Percentiles rank a stretch among this genome's conserved stretches.
Conservation (phyloP, 2,329 filamentous ascomycete genomes). For the Beauveria bassiana region DNA sequence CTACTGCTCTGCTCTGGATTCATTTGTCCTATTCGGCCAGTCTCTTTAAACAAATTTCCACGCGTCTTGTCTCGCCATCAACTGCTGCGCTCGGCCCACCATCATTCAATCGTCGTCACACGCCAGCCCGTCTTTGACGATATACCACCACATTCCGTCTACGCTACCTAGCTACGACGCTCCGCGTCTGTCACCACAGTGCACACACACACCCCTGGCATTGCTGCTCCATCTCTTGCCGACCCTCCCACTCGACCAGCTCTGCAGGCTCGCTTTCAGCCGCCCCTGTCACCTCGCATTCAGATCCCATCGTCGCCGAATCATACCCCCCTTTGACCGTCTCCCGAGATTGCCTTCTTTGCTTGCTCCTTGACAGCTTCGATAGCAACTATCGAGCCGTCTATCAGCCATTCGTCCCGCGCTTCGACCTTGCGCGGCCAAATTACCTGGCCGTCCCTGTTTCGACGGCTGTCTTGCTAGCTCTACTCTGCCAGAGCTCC, state of each 20-base stretch:
- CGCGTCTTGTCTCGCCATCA: not conserved
- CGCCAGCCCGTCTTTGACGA: not conserved
- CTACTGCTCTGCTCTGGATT: not conserved
- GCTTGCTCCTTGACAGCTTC: conserved; percentile 1
- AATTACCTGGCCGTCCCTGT: not conserved
- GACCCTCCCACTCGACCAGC: conserved; percentile 8
- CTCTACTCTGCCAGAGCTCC: not conserved
- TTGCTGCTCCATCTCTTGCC: conserved; percentile 7
- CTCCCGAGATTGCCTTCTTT: not conserved
- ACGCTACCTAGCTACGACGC: conserved; percentile 3
- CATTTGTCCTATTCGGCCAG: not conserved
- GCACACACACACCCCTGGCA: not conserved
- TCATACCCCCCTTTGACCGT: not conserved
- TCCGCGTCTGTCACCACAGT: not conserved
- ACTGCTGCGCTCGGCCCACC: conserved; percentile 2
- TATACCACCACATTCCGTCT: conserved; percentile 5
- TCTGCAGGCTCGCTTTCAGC: conserved; percentile 8
- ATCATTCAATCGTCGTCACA: not conserved
- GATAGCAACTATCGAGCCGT: not conserved
- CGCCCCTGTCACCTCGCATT: conserved; percentile 7
- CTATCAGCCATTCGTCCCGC: not conserved
- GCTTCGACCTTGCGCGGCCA: not conserved
- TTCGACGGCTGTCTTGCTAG: not conserved
- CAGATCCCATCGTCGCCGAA: conserved; percentile 10
- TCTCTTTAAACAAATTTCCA: not conserved